phyloP scores from a whole-genome alignment of 1,139 yeast genomes.

The Geotrichum cucujoidarum region DNA sequence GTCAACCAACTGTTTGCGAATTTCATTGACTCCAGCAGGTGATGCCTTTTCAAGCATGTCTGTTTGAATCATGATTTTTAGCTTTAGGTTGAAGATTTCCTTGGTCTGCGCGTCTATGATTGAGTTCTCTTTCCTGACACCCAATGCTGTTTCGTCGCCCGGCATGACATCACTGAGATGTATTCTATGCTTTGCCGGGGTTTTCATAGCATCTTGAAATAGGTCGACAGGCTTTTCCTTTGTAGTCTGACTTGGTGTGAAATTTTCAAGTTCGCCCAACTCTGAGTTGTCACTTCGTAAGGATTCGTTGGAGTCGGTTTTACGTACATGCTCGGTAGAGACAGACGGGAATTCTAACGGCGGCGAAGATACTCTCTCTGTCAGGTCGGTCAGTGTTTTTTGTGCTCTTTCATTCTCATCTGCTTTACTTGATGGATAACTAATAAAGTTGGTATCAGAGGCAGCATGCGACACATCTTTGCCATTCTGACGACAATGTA shows the following conservation, averaged over 20 bases:
- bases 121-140: slow-evolving; percentile 13
- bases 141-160: slow-evolving; percentile 8
- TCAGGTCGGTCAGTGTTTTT: slow-evolving; percentile 5
- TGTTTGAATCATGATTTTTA: slow-evolving; percentile 23
- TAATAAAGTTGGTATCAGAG: too few species aligned
- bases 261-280: slow-evolving; percentile 13
- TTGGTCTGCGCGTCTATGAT: slow-evolving; percentile 20
- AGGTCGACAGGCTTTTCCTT: neutral
- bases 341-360: neutral
- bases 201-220: slow-evolving; percentile 5
- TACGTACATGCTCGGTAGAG: neutral
- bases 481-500: neutral
- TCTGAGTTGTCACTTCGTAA: slow-evolving; percentile 10
- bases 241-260: neutral
- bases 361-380: slow-evolving; percentile 9
- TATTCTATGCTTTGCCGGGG: neutral
- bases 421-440: too few species aligned
- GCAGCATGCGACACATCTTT: neutral
- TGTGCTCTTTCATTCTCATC: too few species aligned
- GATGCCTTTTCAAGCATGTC: slow-evolving; percentile 20
- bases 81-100: slow-evolving; percentile 24
- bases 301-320: slow-evolving; percentile 3
- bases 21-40: slow-evolving; percentile 23
- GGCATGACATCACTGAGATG: neutral
- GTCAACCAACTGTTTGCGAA: slow-evolving; percentile 22